phyloP scores from a whole-genome alignment of 805 yeast genomes.

The Pachysolen tannophilus region DNA sequence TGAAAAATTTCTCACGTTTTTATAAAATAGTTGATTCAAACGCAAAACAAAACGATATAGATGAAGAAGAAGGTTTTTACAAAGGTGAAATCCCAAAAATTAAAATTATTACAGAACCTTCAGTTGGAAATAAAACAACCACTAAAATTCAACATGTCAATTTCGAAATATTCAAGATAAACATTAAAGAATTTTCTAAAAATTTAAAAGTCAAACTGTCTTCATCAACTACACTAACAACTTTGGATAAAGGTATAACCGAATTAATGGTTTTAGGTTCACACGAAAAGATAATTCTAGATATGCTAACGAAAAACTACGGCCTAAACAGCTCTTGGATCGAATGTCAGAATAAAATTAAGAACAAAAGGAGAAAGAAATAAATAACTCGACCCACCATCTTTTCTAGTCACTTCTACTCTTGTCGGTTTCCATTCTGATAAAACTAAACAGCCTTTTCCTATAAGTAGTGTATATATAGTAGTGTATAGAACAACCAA shows the following conservation, averaged over 20 bases:
- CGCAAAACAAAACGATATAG: conserved; percentile 15
- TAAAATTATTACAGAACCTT: conserved; percentile 59
- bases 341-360: conserved; percentile 52
- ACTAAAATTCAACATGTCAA: conserved; percentile 53
- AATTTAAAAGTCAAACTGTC: conserved; percentile 76
- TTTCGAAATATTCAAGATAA: conserved; percentile 59
- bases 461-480: not conserved
- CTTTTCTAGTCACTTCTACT: not conserved
- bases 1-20: conserved; percentile 40
- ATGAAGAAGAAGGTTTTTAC: too few relatives aligned
- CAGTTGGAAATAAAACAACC: conserved; percentile 74
- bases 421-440: not conserved
- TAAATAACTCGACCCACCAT: not conserved
- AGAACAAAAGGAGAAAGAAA: conserved; percentile 38
- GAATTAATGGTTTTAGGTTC: conserved; percentile 91
- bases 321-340: conserved; percentile 68
- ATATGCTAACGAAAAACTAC: conserved; percentile 42
- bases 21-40: conserved; percentile 29
- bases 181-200: conserved; percentile 56
- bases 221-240: conserved; percentile 65
- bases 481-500: not conserved
- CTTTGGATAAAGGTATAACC: conserved; percentile 18
- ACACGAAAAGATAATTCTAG: conserved; percentile 58
- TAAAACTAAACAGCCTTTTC: not conserved
- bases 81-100: conserved; percentile 69